Percentiles rank a stretch among this genome's conserved stretches.
Evolutionary conservation across 73 alveolate genomes (phyloP).

Genomic region (Tetrahymena borealis): DNA sequence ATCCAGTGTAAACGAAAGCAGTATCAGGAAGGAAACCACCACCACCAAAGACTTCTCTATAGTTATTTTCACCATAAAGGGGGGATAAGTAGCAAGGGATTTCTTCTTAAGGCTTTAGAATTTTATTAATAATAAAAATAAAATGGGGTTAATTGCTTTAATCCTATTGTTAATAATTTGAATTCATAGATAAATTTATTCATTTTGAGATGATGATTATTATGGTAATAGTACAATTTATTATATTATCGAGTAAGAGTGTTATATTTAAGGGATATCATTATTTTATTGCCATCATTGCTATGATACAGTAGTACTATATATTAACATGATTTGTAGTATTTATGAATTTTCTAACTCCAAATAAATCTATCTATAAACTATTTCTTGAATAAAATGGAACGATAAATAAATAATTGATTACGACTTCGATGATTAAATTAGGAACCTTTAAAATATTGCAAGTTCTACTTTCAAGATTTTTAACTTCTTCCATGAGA

Average conservation of each 20-base stretch:
- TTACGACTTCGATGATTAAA: neutral
- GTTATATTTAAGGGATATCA: too few species aligned
- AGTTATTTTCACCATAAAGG: conserved; percentile 54
- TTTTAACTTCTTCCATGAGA: neutral
- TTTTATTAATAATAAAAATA: neutral
- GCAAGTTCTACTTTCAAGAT: conserved; percentile 2
- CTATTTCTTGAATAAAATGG: too few species aligned
- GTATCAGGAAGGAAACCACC: conserved; percentile 60
- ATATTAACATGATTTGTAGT: too few species aligned
- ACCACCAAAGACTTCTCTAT: conserved; percentile 63
- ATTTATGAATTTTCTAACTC: too few species aligned
- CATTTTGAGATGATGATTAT: too few species aligned
- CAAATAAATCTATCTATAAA: too few species aligned
- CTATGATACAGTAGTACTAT: too few species aligned
- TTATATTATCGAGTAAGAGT: too few species aligned
- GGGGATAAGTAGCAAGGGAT: conserved; percentile 35
- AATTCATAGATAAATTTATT: neutral
- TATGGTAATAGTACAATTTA: too few species aligned
- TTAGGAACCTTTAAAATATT: neutral
- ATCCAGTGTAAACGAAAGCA: conserved; percentile 40
- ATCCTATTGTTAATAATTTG: neutral
- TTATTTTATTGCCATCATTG: too few species aligned
- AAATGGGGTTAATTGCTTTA: neutral
- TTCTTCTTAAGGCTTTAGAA: conserved; percentile 15
- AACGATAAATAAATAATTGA: neutral